Conservation (phyloP, 106 monocot species). For the Alisma plantagoaquatica region DNA sequence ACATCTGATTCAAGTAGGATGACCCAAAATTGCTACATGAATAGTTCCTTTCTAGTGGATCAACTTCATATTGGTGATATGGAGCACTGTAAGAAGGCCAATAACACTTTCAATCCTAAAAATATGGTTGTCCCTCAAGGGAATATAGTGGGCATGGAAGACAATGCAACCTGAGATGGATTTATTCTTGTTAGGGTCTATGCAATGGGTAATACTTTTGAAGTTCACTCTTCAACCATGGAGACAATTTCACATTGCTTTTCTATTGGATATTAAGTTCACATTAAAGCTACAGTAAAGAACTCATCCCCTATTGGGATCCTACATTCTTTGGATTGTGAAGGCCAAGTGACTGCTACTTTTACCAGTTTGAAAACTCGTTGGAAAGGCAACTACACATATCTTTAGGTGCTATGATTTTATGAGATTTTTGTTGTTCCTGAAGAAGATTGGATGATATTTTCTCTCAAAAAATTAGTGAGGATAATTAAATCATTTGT, state of each 20-base stretch:
- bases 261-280: conserved; percentile 68
- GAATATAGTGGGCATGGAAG: conserved; percentile 62
- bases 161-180: conserved; percentile 7
- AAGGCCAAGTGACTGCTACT: conserved; percentile 48
- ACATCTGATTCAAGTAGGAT: conserved; percentile 6
- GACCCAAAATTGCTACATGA: conserved; percentile 13
- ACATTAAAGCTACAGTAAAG: conserved; percentile 24
- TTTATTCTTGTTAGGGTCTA: conserved; percentile 55
- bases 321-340: conserved; percentile 58
- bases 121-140: conserved; percentile 85
- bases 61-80: conserved; percentile 61
- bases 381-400: conserved; percentile 43
- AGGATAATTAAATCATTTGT: no score
- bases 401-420: conserved; percentile 84
- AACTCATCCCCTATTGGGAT: conserved; percentile 57
- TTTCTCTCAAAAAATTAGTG: no score
- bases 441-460: no score
- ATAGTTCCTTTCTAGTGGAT: conserved; percentile 72
- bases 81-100: conserved; percentile 76
- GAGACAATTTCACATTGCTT: conserved; percentile 69
- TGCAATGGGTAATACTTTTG: conserved; percentile 49
- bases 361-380: conserved; percentile 56
- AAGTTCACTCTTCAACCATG: conserved; percentile 47
- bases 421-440: no score
- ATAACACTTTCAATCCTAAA: conserved; percentile 29